Conservation (phyloP, 108 stramenopile species). For the Skeletonema grethae region DNA sequence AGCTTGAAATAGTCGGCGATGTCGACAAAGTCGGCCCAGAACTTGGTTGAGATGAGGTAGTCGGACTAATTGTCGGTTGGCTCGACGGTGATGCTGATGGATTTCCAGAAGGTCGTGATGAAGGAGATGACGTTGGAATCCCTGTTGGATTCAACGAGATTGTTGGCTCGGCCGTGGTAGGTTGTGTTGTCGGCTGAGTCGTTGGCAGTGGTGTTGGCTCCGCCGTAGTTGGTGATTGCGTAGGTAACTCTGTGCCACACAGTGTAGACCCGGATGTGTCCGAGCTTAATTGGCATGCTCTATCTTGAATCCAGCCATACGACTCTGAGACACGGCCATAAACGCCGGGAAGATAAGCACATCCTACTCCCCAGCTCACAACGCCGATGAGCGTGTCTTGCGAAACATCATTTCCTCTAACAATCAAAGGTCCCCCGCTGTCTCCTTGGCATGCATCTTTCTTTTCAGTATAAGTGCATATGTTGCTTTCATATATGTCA, state of each 20-base stretch:
- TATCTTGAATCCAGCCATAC: slow-evolving; percentile 10
- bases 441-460: slow-evolving; percentile 22
- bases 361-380: slow-evolving; percentile 25
- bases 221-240: background rate
- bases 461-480: slow-evolving; percentile 8
- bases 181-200: slow-evolving; percentile 3
- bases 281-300: slow-evolving; percentile 1
- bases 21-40: background rate
- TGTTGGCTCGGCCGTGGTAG: slow-evolving; percentile 6
- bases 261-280: background rate
- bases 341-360: slow-evolving; percentile 22
- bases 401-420: background rate
- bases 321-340: background rate
- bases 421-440: background rate
- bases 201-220: slow-evolving; percentile 4
- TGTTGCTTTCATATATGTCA: slow-evolving; percentile 6
- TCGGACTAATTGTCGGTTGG: background rate
- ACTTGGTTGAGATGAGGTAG: background rate
- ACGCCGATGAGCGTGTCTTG: slow-evolving; percentile 12
- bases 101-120: background rate
- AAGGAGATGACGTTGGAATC: slow-evolving; percentile 4
- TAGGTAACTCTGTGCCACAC: background rate
- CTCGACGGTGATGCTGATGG: slow-evolving; percentile 1
- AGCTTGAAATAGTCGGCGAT: background rate
- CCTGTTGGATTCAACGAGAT: background rate